Percentiles rank a stretch among this genome's conserved stretches.
These are phyloP conservation scores for Ceratobasidium sp. DNA, from an alignment of 1,284 basidiomycete genomes.

Conservation along the genomic window DNA sequence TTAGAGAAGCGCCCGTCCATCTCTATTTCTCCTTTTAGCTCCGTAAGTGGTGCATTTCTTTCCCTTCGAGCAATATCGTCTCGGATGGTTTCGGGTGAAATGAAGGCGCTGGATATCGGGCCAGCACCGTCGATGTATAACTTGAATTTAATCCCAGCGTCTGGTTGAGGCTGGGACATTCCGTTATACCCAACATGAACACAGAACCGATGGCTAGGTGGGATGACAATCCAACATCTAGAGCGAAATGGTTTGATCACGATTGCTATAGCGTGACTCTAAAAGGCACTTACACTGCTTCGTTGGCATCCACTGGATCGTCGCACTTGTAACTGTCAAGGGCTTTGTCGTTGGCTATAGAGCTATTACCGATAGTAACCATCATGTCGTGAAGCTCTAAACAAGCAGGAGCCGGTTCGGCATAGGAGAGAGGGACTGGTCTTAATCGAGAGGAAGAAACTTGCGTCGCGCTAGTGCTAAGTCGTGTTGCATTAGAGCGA, in stretches of 20 bases:
- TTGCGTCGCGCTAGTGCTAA: too few relatives aligned
- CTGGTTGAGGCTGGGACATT: not conserved
- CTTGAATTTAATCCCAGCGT: not conserved
- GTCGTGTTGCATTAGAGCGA: too few relatives aligned
- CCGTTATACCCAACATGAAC: slow-evolving; percentile 1
- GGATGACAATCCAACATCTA: not conserved
- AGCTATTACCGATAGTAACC: not conserved
- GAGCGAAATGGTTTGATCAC: not conserved
- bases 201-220: not conserved
- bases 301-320: not conserved
- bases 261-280: not conserved
- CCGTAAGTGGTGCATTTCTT: not conserved
- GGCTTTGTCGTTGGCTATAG: not conserved
- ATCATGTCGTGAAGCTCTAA: not conserved
- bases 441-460: too few relatives aligned
- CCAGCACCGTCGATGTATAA: not conserved
- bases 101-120: not conserved
- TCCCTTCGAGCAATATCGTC: not conserved
- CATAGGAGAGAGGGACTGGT: not conserved
- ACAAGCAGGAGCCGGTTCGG: not conserved
- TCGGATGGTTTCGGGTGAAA: not conserved
- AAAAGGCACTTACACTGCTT: not conserved
- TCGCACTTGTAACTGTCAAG: not conserved
- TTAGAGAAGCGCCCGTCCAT: too few relatives aligned
- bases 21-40: too few relatives aligned